Conservation (phyloP, 208 protist genomes). For the Crithidia mellificae region DNA sequence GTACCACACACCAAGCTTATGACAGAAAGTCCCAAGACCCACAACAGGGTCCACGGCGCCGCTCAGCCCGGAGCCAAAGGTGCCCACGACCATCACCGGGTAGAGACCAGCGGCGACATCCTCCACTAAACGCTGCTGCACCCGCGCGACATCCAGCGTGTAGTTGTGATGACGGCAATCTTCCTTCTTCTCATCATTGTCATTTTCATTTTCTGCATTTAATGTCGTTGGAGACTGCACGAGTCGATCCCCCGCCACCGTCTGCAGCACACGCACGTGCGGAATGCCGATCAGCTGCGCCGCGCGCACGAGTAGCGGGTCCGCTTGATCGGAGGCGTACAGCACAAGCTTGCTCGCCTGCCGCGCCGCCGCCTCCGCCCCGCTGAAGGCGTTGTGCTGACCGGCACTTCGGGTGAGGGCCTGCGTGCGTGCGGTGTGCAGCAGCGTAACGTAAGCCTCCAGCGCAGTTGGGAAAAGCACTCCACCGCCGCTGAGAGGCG, state of each 20-base stretch:
- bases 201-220: not conserved
- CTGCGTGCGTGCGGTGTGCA: constrained; percentile 58
- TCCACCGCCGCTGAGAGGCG: constrained; percentile 40
- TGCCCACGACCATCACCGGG: constrained; percentile 66
- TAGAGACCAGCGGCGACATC: constrained; percentile 61
- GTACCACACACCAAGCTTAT: constrained; percentile 62
- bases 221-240: not conserved
- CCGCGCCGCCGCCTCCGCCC: constrained; percentile 18
- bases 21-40: constrained; percentile 47
- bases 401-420: constrained; percentile 35
- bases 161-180: constrained; percentile 49
- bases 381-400: constrained; percentile 25
- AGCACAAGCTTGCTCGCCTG: constrained; percentile 43
- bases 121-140: constrained; percentile 62
- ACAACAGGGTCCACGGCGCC: constrained; percentile 64
- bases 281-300: constrained; percentile 62
- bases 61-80: constrained; percentile 47
- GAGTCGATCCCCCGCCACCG: constrained; percentile 27
- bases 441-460: constrained; percentile 57
- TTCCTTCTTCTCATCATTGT: not conserved
- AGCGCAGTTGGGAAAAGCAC: constrained; percentile 42
- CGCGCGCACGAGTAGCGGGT: constrained; percentile 43
- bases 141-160: constrained; percentile 42
- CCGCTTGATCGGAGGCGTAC: constrained; percentile 74
- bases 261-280: constrained; percentile 63